Evolutionary conservation across 441 rosid genomes (phyloP).

Genomic region (Cnidoscolus chayamansa): DNA sequence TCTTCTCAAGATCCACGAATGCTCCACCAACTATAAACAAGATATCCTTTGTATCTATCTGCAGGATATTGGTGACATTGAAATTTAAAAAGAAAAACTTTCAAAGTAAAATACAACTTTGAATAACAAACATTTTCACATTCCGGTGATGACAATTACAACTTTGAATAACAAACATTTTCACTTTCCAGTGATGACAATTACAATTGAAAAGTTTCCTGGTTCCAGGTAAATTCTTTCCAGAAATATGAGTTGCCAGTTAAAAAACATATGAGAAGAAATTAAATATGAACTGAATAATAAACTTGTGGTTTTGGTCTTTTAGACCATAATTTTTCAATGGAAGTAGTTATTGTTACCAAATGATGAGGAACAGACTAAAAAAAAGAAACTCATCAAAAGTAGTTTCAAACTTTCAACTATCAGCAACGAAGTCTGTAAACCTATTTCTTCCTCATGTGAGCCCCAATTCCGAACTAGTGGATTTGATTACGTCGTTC

Average conservation of each 20-base stretch:
- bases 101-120: conserved; percentile 1
- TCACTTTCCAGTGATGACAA: background rate
- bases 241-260: background rate
- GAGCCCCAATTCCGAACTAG: background rate
- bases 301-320: background rate
- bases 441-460: no score
- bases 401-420: background rate
- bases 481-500: background rate
- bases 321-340: background rate
- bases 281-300: background rate
- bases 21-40: conserved; percentile 97
- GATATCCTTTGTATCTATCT: conserved; percentile 91
- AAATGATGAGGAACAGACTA: no score
- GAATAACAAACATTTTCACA: conserved; percentile 1
- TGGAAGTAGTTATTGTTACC: no score
- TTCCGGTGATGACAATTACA: background rate
- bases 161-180: background rate
- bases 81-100: no score
- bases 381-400: no score
- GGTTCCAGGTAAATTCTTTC: background rate
- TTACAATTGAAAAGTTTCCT: background rate
- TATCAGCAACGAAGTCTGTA: background rate
- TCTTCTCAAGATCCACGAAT: conserved; percentile 86
- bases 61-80: conserved; percentile 23
- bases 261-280: background rate